phyloP scores from a whole-genome alignment of 257 asterid genomes.

The Salvia rosmarinus region DNA sequence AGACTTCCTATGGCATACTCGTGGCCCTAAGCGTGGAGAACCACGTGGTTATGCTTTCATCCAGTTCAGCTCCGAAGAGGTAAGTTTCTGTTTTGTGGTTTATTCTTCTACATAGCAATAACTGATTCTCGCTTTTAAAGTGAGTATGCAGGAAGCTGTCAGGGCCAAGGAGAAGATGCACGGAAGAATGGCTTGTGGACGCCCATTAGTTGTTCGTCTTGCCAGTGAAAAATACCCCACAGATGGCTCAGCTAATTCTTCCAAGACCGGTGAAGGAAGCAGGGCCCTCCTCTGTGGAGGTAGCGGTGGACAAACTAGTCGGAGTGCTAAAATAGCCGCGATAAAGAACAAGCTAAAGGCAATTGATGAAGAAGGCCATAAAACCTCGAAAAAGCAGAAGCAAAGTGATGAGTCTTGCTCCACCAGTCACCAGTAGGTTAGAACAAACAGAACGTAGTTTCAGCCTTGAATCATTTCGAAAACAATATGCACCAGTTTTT shows the following conservation, averaged over 20 bases:
- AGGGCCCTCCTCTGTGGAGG: constrained; percentile 34
- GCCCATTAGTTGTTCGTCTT: constrained; percentile 67
- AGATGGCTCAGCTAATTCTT: constrained; percentile 45
- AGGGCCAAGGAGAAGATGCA: constrained; percentile 92
- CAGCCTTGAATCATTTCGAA: too few relatives aligned
- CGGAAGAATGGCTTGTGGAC: constrained; percentile 65
- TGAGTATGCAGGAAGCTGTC: constrained; percentile 97
- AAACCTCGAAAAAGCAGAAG: constrained; percentile 52
- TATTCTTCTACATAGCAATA: constrained; percentile 25
- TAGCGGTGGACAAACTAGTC: constrained; percentile 48
- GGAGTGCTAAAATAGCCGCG: constrained; percentile 83
- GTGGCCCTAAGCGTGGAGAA: constrained; percentile 81
- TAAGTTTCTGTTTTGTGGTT: constrained; percentile 41
- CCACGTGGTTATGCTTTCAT: constrained; percentile 57
- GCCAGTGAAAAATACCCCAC: constrained; percentile 67
- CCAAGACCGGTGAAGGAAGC: constrained; percentile 47
- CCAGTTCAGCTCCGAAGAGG: constrained; percentile 87
- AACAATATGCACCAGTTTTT: background rate
- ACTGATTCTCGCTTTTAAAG: constrained; percentile 66
- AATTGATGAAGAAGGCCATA: constrained; percentile 66
- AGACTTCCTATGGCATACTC: constrained; percentile 94
- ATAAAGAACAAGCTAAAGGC: constrained; percentile 80
- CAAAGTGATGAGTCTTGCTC: constrained; percentile 18
- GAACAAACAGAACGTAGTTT: too few relatives aligned
- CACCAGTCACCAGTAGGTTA: too few relatives aligned